Conservation (phyloP, 2,329 filamentous ascomycete genomes). For the Aspergillus aculeatus region DNA sequence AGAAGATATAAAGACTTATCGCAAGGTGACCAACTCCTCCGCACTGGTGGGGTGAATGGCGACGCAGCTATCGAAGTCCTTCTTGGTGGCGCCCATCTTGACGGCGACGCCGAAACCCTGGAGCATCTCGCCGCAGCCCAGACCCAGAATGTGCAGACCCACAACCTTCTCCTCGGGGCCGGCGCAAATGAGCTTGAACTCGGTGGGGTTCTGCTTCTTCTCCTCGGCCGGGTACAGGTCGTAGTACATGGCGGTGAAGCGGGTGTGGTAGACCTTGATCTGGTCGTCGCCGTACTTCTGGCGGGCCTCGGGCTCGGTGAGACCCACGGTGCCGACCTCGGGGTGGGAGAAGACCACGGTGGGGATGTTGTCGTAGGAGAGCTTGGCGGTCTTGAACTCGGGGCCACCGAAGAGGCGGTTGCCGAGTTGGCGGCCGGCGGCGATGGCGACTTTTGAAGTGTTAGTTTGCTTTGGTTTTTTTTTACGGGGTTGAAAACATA, state of each 20-base stretch:
- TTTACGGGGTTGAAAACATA: constrained; percentile 24
- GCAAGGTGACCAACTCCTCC: constrained; percentile 66
- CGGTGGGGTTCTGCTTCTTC: constrained; percentile 50
- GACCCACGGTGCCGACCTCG: constrained; percentile 50
- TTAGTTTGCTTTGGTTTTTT: neutral
- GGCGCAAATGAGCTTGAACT: constrained; percentile 52
- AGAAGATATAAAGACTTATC: constrained; percentile 36
- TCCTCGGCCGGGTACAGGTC: constrained; percentile 48
- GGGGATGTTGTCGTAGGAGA: constrained; percentile 52
- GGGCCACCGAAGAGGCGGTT: constrained; percentile 51
- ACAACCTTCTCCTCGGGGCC: constrained; percentile 52
- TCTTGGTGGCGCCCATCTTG: constrained; percentile 79
- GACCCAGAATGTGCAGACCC: constrained; percentile 51
- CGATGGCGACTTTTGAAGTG: constrained; percentile 46
- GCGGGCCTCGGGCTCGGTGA: constrained; percentile 51
- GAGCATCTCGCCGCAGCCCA: constrained; percentile 62
- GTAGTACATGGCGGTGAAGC: constrained; percentile 52
- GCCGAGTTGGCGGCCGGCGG: constrained; percentile 51
- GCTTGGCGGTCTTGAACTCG: constrained; percentile 44
- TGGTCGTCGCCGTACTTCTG: constrained; percentile 50
- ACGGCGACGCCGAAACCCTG: constrained; percentile 74
- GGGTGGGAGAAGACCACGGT: constrained; percentile 55
- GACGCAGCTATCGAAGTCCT: constrained; percentile 71
- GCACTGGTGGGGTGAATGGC: constrained; percentile 76
- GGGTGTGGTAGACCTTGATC: constrained; percentile 51